Conservation (phyloP, 2,329 filamentous ascomycete genomes). For the Immersiporthe knoxdaviesiana region DNA sequence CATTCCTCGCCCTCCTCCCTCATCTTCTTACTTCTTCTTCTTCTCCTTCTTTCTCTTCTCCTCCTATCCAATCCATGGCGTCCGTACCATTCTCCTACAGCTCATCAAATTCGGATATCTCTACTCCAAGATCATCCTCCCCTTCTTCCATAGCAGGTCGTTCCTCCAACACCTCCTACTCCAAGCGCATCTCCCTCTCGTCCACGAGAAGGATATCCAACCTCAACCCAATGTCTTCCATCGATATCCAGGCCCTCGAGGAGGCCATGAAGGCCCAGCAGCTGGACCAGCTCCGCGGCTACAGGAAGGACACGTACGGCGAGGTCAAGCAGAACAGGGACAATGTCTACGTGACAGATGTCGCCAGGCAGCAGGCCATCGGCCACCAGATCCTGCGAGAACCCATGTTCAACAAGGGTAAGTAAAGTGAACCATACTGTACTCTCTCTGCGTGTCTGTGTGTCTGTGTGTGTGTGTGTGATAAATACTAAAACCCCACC, state of each 20-base stretch:
- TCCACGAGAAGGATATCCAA: slow-evolving; percentile 52
- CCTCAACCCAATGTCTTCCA: slow-evolving; percentile 59
- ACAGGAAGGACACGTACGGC: slow-evolving; percentile 58
- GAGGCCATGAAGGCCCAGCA: slow-evolving; percentile 63
- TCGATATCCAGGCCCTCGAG: slow-evolving; percentile 62
- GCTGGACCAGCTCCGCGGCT: slow-evolving; percentile 64
- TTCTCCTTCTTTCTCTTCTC: slow-evolving; percentile 32
- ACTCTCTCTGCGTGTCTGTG: too few species aligned
- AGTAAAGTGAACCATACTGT: too few species aligned
- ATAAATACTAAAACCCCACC: too few species aligned
- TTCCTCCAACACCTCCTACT: slow-evolving; percentile 55
- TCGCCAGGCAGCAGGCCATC: slow-evolving; percentile 51
- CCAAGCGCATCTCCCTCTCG: slow-evolving; percentile 56
- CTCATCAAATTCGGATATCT: slow-evolving; percentile 52
- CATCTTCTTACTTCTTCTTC: slow-evolving; percentile 20
- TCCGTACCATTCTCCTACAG: slow-evolving; percentile 50
- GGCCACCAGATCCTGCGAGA: slow-evolving; percentile 66
- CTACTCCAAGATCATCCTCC: slow-evolving; percentile 58
- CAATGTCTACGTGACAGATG: slow-evolving; percentile 54
- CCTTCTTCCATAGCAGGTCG: slow-evolving; percentile 54
- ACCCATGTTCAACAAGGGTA: slow-evolving; percentile 69
- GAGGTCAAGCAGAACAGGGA: slow-evolving; percentile 57
- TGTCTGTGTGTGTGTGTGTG: too few species aligned
- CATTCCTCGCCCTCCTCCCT: slow-evolving; percentile 30
- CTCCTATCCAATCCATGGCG: slow-evolving; percentile 45